Base-by-base conservation (phyloP, 2,329 filamentous ascomycete genomes). In the Aphanocladium album region DNA sequence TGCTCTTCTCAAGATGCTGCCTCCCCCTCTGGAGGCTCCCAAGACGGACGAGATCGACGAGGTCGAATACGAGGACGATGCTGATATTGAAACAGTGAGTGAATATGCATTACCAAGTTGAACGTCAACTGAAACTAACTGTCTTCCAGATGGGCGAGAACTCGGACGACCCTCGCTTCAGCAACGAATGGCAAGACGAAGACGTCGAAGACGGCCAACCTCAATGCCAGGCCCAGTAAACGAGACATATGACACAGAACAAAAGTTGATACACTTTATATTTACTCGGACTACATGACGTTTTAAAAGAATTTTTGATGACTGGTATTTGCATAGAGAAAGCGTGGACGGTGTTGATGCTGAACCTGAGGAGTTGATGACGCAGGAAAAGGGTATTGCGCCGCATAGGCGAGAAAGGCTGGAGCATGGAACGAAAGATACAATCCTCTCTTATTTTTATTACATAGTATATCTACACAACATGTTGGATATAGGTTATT, bases 61-160 rank as follows among this genome's bases (percentile, higher is more conserved):
- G 65, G 91, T 97, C 1, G 84, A 91, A 2, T 96, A 90, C 68
- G 89, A 96, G 64, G 84, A 85, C n/a, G 85, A 93, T 65, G 91
- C 86, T 3, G 88, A 92, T 68, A 84, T 96, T 67, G 91, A 97
- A 56, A 86, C 92, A 69, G 86, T 88, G 74, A 75, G 81, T 62
- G 17, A 33, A 19, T 46, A 25, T 41, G 52, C 39, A 23, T 45
- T 17, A 56, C 67, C 62, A 35, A 43, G 23, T 47, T n/a, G n/a
- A n/a, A n/a, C n/a, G 17, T 0, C 1, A 39, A 14, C 12, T 11
- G 37, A 54, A 30, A 49, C 43, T 57, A 37, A 61, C 59, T 53
- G 11, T 47, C 2, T 39, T 47, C 33, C 62, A 88, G 78, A 92
- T 92, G 80, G 90, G 90, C 53, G 88, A 86, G 56, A 84, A 83